These are phyloP conservation scores for Oenanthe javanica DNA, from an alignment of 140 eudicot genomes.

Conservation along the genomic window DNA sequence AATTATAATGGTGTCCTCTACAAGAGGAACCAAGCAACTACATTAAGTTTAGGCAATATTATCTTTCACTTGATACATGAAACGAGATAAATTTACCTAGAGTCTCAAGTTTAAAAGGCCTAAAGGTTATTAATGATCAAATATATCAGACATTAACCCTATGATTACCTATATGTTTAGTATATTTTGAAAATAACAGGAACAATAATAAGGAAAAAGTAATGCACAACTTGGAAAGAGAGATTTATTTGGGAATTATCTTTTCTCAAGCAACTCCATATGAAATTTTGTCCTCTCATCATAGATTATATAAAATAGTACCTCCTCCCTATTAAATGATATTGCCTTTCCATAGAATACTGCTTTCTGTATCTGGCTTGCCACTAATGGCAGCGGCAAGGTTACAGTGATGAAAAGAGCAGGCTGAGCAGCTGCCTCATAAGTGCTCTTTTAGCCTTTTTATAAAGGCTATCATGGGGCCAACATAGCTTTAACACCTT, in stretches of 20 bases:
- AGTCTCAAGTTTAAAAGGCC: not conserved
- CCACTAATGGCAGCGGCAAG: not conserved
- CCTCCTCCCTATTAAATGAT: too few relatives aligned
- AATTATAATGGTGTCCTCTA: not conserved
- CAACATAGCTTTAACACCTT: not conserved
- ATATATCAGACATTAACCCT: not conserved
- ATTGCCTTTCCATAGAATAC: not conserved
- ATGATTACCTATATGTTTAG: not conserved
- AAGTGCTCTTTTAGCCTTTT: not conserved
- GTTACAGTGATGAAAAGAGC: too few relatives aligned
- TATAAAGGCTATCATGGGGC: not conserved
- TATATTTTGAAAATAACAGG: not conserved
- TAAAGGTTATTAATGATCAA: not conserved
- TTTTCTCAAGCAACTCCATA: not conserved
- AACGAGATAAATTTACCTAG: not conserved
- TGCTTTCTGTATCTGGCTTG: not conserved
- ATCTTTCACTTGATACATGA: not conserved
- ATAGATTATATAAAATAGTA: too few relatives aligned
- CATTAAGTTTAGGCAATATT: not conserved
- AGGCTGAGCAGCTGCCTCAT: too few relatives aligned
- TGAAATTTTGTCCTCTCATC: not conserved
- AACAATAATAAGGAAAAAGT: not conserved
- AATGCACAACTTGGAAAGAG: not conserved
- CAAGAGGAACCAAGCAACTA: not conserved
- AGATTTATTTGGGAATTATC: not conserved